Conservation (phyloP, 179 eudicot species). For the Gypsophila paniculata region DNA sequence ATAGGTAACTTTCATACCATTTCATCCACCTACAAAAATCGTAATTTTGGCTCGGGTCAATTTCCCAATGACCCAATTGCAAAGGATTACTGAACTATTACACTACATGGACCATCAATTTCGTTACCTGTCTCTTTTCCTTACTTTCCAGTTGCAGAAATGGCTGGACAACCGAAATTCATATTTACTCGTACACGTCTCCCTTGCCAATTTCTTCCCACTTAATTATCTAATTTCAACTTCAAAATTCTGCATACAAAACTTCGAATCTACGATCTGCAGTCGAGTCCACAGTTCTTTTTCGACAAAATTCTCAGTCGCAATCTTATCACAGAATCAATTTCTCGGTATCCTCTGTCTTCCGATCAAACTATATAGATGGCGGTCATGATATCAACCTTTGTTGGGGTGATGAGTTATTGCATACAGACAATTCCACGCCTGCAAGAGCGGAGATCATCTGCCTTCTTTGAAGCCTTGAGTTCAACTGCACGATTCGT, state of each 20-base stretch:
- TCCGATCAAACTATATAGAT: background rate
- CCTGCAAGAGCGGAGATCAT: slow-evolving; percentile 32
- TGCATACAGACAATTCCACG: slow-evolving; percentile 28
- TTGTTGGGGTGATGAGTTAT: slow-evolving; percentile 22
- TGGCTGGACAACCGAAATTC: background rate
- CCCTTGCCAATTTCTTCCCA: background rate
- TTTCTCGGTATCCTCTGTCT: background rate
- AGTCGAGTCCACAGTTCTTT: background rate
- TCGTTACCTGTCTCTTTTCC: background rate
- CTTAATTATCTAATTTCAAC: background rate
- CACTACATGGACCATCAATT: background rate
- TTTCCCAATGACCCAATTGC: background rate
- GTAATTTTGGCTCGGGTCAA: background rate
- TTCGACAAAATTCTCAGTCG: background rate
- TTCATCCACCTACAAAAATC: background rate
- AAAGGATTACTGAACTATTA: background rate
- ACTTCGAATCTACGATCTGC: background rate
- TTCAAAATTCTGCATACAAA: slow-evolving; percentile 1
- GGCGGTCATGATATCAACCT: slow-evolving; percentile 27
- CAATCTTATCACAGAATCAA: background rate
- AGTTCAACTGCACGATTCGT: slow-evolving; percentile 28
- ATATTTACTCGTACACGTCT: background rate
- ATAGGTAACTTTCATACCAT: too few relatives aligned
- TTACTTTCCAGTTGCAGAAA: slow-evolving; percentile 14
- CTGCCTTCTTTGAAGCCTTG: slow-evolving; percentile 26